Conservation (phyloP, 75 land plant genomes). For the Selaginella tamariscina region DNA sequence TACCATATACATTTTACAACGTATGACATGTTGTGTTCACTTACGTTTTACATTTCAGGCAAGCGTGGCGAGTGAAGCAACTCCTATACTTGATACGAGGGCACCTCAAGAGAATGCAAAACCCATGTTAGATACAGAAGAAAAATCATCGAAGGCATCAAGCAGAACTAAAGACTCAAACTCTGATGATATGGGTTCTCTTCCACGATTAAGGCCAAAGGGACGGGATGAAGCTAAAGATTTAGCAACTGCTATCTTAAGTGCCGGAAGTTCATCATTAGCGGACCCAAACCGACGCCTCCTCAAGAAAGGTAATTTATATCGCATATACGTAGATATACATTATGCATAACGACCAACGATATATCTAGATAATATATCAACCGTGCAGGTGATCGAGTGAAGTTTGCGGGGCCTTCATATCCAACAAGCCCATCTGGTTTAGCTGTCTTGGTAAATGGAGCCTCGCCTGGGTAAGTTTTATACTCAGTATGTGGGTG, state of each 20-base stretch:
- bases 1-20: not conserved
- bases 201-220: slow-evolving; percentile 17
- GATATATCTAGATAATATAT: not conserved
- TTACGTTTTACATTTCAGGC: not conserved
- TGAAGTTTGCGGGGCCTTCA: slow-evolving; percentile 28
- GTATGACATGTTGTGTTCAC: not conserved
- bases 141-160: not conserved
- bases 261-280: slow-evolving; percentile 7
- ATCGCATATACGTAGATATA: no score
- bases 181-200: slow-evolving; percentile 11
- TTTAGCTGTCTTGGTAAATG: slow-evolving; percentile 23
- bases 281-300: slow-evolving; percentile 26
- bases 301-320: slow-evolving; percentile 28
- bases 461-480: slow-evolving; percentile 29
- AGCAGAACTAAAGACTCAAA: slow-evolving; percentile 17
- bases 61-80: slow-evolving; percentile 3
- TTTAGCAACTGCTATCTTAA: slow-evolving; percentile 18
- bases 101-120: slow-evolving; percentile 13
- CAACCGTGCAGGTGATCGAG: slow-evolving; percentile 28
- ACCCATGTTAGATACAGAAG: no score
- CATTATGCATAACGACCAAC: not conserved
- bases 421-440: slow-evolving; percentile 25
- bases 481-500: not conserved
- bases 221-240: slow-evolving; percentile 19
- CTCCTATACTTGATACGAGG: slow-evolving; percentile 12